Evolutionary conservation across 2,329 filamentous ascomycete genomes (phyloP).

Genomic region (Claviceps sp.): DNA sequence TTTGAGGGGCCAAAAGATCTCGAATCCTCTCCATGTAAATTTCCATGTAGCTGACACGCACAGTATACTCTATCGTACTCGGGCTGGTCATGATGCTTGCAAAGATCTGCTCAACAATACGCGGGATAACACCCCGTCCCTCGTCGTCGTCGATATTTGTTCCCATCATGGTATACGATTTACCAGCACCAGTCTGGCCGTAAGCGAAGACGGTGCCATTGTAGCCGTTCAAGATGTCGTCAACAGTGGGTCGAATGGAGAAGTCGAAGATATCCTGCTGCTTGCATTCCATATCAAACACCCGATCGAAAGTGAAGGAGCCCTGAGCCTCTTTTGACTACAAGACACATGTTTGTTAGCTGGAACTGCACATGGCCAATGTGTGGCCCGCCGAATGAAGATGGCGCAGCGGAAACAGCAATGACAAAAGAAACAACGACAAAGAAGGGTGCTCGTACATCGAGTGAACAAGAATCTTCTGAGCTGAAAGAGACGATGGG

Average conservation of each 20-base stretch:
- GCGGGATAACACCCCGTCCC: slow-evolving; percentile 85
- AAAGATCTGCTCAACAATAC: slow-evolving; percentile 96
- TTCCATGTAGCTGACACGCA: slow-evolving; percentile 97
- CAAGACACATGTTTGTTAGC: slow-evolving; percentile 15
- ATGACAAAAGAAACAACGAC: background rate
- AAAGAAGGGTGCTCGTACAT: slow-evolving; percentile 36
- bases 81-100: slow-evolving; percentile 86
- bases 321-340: slow-evolving; percentile 74
- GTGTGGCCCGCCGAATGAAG: background rate
- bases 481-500: slow-evolving; percentile 82
- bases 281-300: slow-evolving; percentile 86
- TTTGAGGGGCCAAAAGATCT: slow-evolving; percentile 81
- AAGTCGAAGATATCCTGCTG: slow-evolving; percentile 96
- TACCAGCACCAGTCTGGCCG: slow-evolving; percentile 94
- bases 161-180: slow-evolving; percentile 86
- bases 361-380: background rate
- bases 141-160: slow-evolving; percentile 80
- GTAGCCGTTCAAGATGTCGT: slow-evolving; percentile 97
- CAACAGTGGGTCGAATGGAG: slow-evolving; percentile 88
- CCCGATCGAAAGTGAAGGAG: slow-evolving; percentile 90
- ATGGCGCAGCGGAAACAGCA: background rate
- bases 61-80: slow-evolving; percentile 94
- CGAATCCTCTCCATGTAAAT: slow-evolving; percentile 99
- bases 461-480: slow-evolving; percentile 76
- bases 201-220: slow-evolving; percentile 99